These are phyloP conservation scores for Gossypium gossypioides DNA, from an alignment of 441 rosid genomes.

Conservation along the genomic window DNA sequence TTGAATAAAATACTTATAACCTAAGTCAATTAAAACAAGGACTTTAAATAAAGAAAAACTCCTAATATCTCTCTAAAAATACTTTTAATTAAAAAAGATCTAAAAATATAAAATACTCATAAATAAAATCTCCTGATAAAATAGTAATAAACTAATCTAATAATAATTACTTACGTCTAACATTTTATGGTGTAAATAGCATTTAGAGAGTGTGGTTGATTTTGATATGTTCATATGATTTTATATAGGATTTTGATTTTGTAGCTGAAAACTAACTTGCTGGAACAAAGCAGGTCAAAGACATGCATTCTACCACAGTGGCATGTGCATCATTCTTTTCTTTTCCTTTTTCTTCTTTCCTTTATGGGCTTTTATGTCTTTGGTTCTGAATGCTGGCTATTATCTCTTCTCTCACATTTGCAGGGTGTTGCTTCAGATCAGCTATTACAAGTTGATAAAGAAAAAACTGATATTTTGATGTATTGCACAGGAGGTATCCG, in stretches of 20 bases:
- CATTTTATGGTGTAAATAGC: not conserved
- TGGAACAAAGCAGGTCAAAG: not conserved
- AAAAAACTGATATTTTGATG: constrained; percentile 61
- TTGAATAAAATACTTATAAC: too few relatives aligned
- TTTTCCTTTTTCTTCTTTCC: not conserved
- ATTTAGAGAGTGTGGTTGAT: not conserved
- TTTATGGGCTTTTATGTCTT: not conserved
- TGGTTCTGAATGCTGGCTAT: not conserved
- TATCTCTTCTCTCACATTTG: constrained; percentile 6
- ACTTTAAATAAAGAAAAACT: too few relatives aligned
- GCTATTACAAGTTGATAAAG: constrained; percentile 55
- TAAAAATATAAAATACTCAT: too few relatives aligned
- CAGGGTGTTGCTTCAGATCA: constrained; percentile 61
- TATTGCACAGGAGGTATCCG: constrained; percentile 93
- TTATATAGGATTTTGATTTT: not conserved
- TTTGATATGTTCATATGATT: not conserved
- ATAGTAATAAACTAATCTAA: too few relatives aligned
- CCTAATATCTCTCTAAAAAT: too few relatives aligned
- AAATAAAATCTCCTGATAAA: too few relatives aligned
- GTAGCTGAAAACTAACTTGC: not conserved
- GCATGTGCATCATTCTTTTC: not conserved
- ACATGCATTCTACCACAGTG: not conserved
- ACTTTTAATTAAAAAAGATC: too few relatives aligned
- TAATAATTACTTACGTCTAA: too few relatives aligned
- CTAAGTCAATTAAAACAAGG: too few relatives aligned